These are phyloP conservation scores for Parmelia sp. DNA, from an alignment of 495 filamentous ascomycete species.

Conservation along the genomic window DNA sequence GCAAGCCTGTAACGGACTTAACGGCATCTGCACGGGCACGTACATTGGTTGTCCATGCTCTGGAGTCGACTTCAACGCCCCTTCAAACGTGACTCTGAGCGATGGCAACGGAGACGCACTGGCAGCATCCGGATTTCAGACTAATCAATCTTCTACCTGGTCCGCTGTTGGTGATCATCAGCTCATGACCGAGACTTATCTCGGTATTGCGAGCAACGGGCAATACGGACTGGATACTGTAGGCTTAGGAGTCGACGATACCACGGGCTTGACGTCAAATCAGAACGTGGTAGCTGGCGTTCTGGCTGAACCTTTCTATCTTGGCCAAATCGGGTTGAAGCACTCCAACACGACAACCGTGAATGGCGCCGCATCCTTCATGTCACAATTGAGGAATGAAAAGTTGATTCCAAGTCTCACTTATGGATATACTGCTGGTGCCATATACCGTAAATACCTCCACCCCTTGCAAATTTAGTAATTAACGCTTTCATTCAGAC, in stretches of 20 bases:
- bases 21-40: slow-evolving; percentile 22
- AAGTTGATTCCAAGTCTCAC: slow-evolving; percentile 44
- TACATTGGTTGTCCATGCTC: slow-evolving; percentile 24
- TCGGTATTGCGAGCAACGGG: slow-evolving; percentile 39
- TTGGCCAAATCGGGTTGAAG: slow-evolving; percentile 45
- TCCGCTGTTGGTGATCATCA: slow-evolving; percentile 30
- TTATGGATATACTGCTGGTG: slow-evolving; percentile 51
- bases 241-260: slow-evolving; percentile 34
- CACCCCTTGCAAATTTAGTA: no score
- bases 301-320: slow-evolving; percentile 38
- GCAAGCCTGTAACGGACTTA: slow-evolving; percentile 22
- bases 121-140: slow-evolving; percentile 16
- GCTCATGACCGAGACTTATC: slow-evolving; percentile 34
- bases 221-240: slow-evolving; percentile 46
- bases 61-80: slow-evolving; percentile 21
- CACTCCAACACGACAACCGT: slow-evolving; percentile 43
- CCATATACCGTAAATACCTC: slow-evolving; percentile 34
- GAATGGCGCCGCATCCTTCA: slow-evolving; percentile 40
- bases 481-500: slow-evolving; percentile 23
- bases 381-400: slow-evolving; percentile 40
- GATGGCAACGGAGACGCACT: slow-evolving; percentile 15
- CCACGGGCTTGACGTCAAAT: slow-evolving; percentile 35
- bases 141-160: slow-evolving; percentile 45
- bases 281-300: slow-evolving; percentile 45
- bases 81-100: neutral